phyloP scores from a whole-genome alignment of 2,329 filamentous ascomycete species.

The Cordyceps sp. region DNA sequence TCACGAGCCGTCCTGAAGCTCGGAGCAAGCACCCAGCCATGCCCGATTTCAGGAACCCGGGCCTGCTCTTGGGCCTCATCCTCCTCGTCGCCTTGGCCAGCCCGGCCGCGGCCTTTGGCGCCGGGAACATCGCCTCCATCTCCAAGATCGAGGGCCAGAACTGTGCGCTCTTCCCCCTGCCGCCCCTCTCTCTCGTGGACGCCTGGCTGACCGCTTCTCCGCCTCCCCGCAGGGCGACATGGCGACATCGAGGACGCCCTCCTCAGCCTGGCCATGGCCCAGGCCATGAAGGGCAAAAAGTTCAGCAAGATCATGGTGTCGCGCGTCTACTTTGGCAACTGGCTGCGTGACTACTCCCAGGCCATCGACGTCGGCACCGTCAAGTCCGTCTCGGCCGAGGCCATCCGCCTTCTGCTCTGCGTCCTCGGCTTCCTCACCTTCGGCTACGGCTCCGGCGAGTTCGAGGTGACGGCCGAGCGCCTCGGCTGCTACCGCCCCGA shows the following conservation, averaged over 20 bases:
- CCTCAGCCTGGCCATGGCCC: constrained; percentile 48
- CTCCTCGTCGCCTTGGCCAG: constrained; percentile 50
- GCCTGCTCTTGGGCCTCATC: constrained; percentile 36
- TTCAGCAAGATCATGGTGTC: constrained; percentile 80
- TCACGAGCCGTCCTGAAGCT: not conserved
- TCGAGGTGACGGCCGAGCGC: constrained; percentile 67
- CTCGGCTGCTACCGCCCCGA: constrained; percentile 74
- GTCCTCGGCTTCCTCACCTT: constrained; percentile 82
- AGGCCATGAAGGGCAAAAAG: constrained; percentile 47
- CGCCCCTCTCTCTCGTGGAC: not conserved
- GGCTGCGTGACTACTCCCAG: constrained; percentile 86
- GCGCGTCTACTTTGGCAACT: constrained; percentile 91
- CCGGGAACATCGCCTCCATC: constrained; percentile 72
- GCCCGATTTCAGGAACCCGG: constrained; percentile 29
- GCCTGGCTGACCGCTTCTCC: not conserved
- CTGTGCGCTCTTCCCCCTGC: constrained; percentile 29
- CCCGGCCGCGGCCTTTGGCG: constrained; percentile 64
- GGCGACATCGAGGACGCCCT: constrained; percentile 89
- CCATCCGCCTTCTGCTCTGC: constrained; percentile 78
- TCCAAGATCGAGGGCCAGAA: constrained; percentile 73
- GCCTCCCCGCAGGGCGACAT: constrained; percentile 54
- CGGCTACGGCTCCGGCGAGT: constrained; percentile 70
- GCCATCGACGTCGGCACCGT: constrained; percentile 86
- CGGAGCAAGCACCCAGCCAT: constrained; percentile 14
- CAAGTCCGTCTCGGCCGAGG: constrained; percentile 79